These are phyloP conservation scores for Fusarium sambucinum DNA, from an alignment of 2,329 filamentous ascomycete species.

Conservation along the genomic window DNA sequence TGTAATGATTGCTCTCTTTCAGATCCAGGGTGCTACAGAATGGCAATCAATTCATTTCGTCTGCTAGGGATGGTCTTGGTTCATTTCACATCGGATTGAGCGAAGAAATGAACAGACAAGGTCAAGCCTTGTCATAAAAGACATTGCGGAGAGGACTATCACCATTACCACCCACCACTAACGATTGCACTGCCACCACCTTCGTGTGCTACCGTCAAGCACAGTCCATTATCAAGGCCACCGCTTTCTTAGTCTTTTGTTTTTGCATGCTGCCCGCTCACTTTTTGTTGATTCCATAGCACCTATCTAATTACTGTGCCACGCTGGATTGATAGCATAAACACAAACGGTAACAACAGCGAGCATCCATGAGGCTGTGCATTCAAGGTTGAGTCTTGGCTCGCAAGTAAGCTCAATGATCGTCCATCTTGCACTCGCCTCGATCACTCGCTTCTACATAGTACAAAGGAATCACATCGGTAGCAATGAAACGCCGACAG, in stretches of 20 bases:
- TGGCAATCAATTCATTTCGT: slow-evolving; percentile 13
- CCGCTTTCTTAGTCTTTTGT: slow-evolving; percentile 4
- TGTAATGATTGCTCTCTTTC: background rate
- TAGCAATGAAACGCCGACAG: slow-evolving; percentile 28
- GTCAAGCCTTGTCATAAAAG: slow-evolving; percentile 13
- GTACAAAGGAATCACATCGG: slow-evolving; percentile 13
- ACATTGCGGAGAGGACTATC: slow-evolving; percentile 26
- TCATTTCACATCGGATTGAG: slow-evolving; percentile 26
- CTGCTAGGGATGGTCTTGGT: background rate
- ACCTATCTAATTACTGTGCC: slow-evolving; percentile 22
- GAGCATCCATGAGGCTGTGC: slow-evolving; percentile 32
- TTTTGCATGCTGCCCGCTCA: background rate
- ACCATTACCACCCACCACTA: slow-evolving; percentile 23
- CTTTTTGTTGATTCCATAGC: background rate
- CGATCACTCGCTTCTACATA: slow-evolving; percentile 3
- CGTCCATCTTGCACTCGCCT: slow-evolving; percentile 18
- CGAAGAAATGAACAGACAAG: slow-evolving; percentile 34
- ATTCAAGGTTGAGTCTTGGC: slow-evolving; percentile 36
- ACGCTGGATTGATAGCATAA: slow-evolving; percentile 14
- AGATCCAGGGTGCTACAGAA: background rate
- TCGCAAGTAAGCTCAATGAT: slow-evolving; percentile 33
- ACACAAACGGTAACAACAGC: slow-evolving; percentile 27
- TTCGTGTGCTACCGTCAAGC: slow-evolving; percentile 26
- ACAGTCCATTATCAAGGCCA: slow-evolving; percentile 20
- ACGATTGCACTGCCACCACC: slow-evolving; percentile 42